These are phyloP conservation scores for Leishmania turanica DNA, from an alignment of 208 protist species.

Conservation along the genomic window DNA sequence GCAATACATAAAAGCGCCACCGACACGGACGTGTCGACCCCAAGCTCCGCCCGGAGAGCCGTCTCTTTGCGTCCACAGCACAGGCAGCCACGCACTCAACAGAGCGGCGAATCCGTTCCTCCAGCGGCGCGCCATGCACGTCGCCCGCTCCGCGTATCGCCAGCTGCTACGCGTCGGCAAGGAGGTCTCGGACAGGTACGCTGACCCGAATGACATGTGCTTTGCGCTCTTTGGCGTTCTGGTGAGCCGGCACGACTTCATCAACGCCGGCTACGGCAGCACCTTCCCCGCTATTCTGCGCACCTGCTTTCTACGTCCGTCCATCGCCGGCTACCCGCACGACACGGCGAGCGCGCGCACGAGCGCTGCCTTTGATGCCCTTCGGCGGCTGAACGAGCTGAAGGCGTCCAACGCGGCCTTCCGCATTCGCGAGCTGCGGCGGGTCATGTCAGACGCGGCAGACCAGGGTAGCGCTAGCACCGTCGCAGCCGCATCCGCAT, in stretches of 20 bases:
- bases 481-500: not conserved
- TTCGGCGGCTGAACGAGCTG: constrained; percentile 63
- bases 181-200: constrained; percentile 35
- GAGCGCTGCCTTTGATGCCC: constrained; percentile 54
- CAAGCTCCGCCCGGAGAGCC: no score
- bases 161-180: constrained; percentile 61
- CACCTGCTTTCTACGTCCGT: constrained; percentile 62
- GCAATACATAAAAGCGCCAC: no score
- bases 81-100: not conserved
- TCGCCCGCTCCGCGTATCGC: constrained; percentile 69
- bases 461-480: not conserved
- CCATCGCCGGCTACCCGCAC: constrained; percentile 37
- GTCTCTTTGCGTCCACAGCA: not conserved
- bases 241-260: constrained; percentile 61
- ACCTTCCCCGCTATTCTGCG: constrained; percentile 44
- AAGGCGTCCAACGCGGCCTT: constrained; percentile 26
- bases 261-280: constrained; percentile 67
- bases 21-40: not conserved
- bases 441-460: constrained; percentile 16
- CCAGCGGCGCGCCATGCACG: constrained; percentile 41
- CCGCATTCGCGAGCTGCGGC: constrained; percentile 30
- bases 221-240: constrained; percentile 75
- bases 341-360: constrained; percentile 54
- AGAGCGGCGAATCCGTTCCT: not conserved
- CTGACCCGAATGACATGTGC: constrained; percentile 63